Evolutionary conservation across 2,329 filamentous ascomycete genomes (phyloP), one percentile per base, ranked within the genome.

Genomic region (Tolypocladium pustulatum): DNA sequence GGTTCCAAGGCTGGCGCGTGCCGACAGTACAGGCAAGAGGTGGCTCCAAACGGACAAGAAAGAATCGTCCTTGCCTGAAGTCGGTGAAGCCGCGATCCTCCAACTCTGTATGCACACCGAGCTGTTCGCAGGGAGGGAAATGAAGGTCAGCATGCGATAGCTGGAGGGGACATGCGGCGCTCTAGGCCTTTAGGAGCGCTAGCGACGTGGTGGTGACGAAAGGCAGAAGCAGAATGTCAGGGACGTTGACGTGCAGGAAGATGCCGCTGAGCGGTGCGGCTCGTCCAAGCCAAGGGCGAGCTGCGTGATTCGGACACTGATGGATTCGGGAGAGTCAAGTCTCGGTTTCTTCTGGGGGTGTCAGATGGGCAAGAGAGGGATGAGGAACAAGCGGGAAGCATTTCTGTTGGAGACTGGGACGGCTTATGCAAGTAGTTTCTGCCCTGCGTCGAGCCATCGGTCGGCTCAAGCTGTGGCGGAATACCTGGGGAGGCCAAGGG

Each of bases 371-470:
- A 62, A 60, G 64, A 63, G 61, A 65, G 65, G 58, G 61, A 67
- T 65, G 62, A 64, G 60, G 62, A 63, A 65, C 61, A 66, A 60
- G 66, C 62, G 58, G 64, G 62, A 65, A 61, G 65, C 66, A 67
- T 72, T 72, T 69, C 69, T 68, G 71, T 69, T 72, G 63, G 62
- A 63, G 64, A 65, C 61, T 63, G 64, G 61, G 62, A 63, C 61
- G 64, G 65, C 63, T 62, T 67, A 69, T 72, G 71, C 69, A 68
- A 63, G 65, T 65, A 25, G 62, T 61, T 62, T 64, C 61, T 68
- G 66, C 67, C 64, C 65, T 69, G 67, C 67, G 59, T 69, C 61
- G 61, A 70, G 62, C 55, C 55, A 58, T 40, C 25, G 49, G 57
- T 60, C 46, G 56, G 62, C 58, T 52, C 59, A 63, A 56, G 57